A percentile compares a stretch with the other conserved stretches of the same genome.
Evolutionary conservation across 2,329 filamentous ascomycete genomes (phyloP).

Genomic region (Penicillium sp.): DNA sequence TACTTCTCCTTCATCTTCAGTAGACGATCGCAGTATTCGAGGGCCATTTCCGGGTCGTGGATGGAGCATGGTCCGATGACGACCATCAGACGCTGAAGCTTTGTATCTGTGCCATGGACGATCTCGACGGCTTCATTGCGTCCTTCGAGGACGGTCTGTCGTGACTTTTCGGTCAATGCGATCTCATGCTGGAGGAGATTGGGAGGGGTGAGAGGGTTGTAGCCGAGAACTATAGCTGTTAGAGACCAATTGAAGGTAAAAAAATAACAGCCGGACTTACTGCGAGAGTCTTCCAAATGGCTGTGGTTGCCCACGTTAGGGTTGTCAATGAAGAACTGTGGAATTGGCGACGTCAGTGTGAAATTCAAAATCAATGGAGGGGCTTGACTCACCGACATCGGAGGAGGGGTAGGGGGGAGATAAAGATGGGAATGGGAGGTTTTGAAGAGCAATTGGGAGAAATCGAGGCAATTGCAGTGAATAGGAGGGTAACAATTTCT

Average conservation of each 20-base stretch:
- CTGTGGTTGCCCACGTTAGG: constrained; percentile 73
- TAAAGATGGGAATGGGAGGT: neutral
- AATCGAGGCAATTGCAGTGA: neutral
- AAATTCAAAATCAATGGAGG: constrained; percentile 13
- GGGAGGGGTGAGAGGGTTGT: constrained; percentile 89
- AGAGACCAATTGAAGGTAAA: neutral
- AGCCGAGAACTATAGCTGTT: constrained; percentile 66
- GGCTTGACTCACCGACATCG: constrained; percentile 38
- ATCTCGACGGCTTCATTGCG: constrained; percentile 62
- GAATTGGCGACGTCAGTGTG: constrained; percentile 13
- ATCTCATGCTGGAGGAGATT: constrained; percentile 96
- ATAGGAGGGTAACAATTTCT: neutral
- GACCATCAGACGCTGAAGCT: constrained; percentile 63
- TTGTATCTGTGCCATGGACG: constrained; percentile 58
- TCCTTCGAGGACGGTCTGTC: constrained; percentile 56
- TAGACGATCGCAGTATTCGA: constrained; percentile 88
- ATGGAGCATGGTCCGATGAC: constrained; percentile 96
- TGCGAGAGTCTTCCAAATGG: constrained; percentile 77
- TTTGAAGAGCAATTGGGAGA: constrained; percentile 5
- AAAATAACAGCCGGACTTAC: constrained; percentile 52
- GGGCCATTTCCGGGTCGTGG: constrained; percentile 85
- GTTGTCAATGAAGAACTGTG: constrained; percentile 74
- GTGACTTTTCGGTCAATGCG: constrained; percentile 47
- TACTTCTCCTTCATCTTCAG: constrained; percentile 82
- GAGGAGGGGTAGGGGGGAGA: neutral